Evolutionary conservation across 495 filamentous ascomycete genomes (phyloP).

Genomic region (Glarea lozoyensis): DNA sequence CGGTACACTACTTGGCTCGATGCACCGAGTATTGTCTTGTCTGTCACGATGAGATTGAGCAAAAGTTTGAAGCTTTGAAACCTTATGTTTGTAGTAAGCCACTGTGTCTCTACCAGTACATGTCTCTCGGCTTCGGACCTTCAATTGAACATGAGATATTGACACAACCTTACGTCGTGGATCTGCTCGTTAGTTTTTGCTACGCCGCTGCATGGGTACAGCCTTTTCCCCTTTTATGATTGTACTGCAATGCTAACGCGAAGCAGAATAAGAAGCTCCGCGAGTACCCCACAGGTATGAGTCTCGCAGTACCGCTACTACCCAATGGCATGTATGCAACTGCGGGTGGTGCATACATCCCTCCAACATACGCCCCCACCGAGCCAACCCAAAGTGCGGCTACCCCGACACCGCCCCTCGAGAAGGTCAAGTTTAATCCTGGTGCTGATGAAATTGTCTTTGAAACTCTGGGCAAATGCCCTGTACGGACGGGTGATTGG

Average conservation of each 20-base stretch:
- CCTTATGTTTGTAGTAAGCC: constrained; percentile 80
- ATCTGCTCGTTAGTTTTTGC: constrained; percentile 77
- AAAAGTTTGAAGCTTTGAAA: constrained; percentile 74
- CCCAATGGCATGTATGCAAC: constrained; percentile 6
- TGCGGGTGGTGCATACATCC: too few species aligned
- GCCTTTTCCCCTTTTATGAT: background rate
- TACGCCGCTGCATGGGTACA: constrained; percentile 40
- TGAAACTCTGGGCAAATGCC: constrained; percentile 12
- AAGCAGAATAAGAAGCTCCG: constrained; percentile 26
- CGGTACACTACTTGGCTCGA: constrained; percentile 67
- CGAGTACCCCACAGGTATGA: constrained; percentile 62
- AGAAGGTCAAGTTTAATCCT: constrained; percentile 21
- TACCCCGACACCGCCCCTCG: too few species aligned
- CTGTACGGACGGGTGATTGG: constrained; percentile 49
- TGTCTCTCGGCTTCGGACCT: constrained; percentile 78
- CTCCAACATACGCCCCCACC: background rate
- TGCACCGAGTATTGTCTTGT: constrained; percentile 86
- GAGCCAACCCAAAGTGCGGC: background rate
- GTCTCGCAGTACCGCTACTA: constrained; percentile 64
- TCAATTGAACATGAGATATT: constrained; percentile 79
- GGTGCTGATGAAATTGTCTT: constrained; percentile 35
- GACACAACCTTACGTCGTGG: constrained; percentile 74
- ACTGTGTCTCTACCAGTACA: constrained; percentile 86
- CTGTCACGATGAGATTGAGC: constrained; percentile 61
- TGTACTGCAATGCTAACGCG: background rate